Percentiles rank a stretch among this genome's conserved stretches.
Conservation (phyloP, 2,329 filamentous ascomycete species). For the Calonectria naviculata region DNA sequence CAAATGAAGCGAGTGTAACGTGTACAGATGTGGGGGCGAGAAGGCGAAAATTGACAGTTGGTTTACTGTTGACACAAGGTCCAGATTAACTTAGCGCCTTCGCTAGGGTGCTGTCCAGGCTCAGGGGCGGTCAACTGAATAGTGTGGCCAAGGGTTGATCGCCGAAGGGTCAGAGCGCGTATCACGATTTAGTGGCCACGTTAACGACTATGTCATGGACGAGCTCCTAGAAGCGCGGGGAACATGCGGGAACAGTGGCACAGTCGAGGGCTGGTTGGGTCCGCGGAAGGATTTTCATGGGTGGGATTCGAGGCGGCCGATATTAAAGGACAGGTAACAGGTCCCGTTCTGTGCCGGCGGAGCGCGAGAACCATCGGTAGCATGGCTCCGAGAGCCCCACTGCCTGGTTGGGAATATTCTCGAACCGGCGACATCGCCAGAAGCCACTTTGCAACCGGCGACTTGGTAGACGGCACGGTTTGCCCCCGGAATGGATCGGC, state of each 20-base stretch:
- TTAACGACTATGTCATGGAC: not conserved
- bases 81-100: constrained; percentile 6
- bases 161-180: constrained; percentile 1
- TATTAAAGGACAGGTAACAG: constrained; percentile 26
- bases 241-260: not conserved
- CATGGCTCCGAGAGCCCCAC: constrained; percentile 33
- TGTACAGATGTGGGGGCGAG: not conserved
- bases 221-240: not conserved
- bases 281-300: constrained; percentile 13
- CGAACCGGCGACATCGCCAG: constrained; percentile 29
- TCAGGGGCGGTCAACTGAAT: constrained; percentile 3
- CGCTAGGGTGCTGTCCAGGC: not conserved
- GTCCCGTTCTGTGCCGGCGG: constrained; percentile 7
- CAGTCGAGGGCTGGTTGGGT: not conserved
- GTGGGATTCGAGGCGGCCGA: constrained; percentile 16
- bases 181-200: constrained; percentile 6
- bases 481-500: constrained; percentile 1
- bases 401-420: constrained; percentile 40
- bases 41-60: not conserved
- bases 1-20: not conserved
- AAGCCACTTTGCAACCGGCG: constrained; percentile 31
- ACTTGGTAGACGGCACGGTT: not conserved
- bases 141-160: not conserved
- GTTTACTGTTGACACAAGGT: not conserved
- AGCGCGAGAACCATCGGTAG: constrained; percentile 30